Base-by-base conservation (phyloP, 805 yeast genomes). In the Yarrowia bubula region DNA sequence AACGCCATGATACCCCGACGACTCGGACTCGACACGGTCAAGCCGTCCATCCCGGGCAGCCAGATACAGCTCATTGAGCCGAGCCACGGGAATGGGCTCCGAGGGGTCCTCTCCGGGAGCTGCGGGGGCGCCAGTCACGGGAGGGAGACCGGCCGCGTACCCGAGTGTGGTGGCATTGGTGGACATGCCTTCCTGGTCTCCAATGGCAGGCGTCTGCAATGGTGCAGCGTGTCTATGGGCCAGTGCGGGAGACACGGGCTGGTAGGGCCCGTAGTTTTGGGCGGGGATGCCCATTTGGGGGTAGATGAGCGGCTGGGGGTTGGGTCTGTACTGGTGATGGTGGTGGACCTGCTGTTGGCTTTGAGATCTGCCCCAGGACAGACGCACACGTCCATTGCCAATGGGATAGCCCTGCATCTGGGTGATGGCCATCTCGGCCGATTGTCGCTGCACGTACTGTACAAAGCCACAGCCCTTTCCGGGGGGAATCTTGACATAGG, bases 321-420 rank as follows among this genome's bases (percentile, higher is more conserved):
- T 72, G 18, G 76, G 71, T 66, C 75, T 69, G 69, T 75, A 75
- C 28, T 75, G 70, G 50, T 74, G 71, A 44, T 67, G 68, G 61
- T 71, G 71, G 67, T 69, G 55, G 43, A 42, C 38, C 32, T 57
- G 48, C 55, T 57, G 48, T 51, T 65, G 67, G 66, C 68, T 71
- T 65, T 75, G 76, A 14, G 89, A 84, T 69, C 91, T 82, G 35
- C 97, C 97, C 97, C 97, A 92, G 62, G 93, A 87, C 66, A 92
- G 81, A 70, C 96, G 81, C 57, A 92, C 86, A 67, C 93, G 82
- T 66, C 90, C 87, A 66, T 90, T 92, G 60, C 92, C 93, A 70
- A 92, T 87, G 41, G 91, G 90, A 73, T 86, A 90, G 9, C 96
- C 96, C 76, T 92, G 96, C 96, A 92, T 88, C 68, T 87, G 88